Evolutionary conservation across 2,329 filamentous ascomycete genomes (phyloP).

Genomic region (Aspergillus floridensis): DNA sequence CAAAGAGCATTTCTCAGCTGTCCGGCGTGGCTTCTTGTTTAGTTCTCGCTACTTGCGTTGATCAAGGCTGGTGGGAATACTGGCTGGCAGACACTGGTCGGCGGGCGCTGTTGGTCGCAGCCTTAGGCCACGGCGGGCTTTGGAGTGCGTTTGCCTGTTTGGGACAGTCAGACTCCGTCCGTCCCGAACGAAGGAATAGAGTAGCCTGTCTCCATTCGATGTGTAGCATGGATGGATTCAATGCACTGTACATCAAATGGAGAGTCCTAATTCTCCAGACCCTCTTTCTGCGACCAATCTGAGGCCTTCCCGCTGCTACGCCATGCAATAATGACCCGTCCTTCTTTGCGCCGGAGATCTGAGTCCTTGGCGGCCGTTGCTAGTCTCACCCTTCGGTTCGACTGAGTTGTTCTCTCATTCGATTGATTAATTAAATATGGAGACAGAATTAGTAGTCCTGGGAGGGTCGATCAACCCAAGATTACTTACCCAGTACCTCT

Average conservation of each 20-base stretch:
- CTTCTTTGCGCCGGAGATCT: conserved; percentile 10
- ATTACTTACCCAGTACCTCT: not conserved
- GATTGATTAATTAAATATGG: not conserved
- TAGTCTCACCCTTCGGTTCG: not conserved
- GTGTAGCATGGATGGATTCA: conserved; percentile 10
- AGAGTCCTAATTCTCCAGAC: conserved; percentile 9
- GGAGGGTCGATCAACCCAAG: not conserved
- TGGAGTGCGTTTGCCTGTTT: conserved; percentile 8
- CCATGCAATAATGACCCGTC: conserved; percentile 13
- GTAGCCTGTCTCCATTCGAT: conserved; percentile 10
- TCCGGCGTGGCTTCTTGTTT: not conserved
- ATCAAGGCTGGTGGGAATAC: not conserved
- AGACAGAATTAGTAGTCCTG: not conserved
- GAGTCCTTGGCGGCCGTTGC: conserved; percentile 9
- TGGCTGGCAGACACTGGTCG: too few relatives aligned
- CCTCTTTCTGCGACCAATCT: conserved; percentile 7
- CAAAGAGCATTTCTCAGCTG: not conserved
- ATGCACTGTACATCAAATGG: conserved; percentile 1
- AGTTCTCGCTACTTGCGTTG: not conserved
- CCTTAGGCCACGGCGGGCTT: not conserved
- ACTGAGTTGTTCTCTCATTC: conserved; percentile 1
- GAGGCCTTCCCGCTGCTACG: conserved; percentile 4
- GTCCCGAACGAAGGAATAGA: not conserved
- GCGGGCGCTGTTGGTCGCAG: not conserved
- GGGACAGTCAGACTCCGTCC: conserved; percentile 2